Evolutionary conservation across 108 stramenopile genomes (phyloP), one percentile per base, ranked within the genome.

Genomic region (Cylindrotheca closterium): DNA sequence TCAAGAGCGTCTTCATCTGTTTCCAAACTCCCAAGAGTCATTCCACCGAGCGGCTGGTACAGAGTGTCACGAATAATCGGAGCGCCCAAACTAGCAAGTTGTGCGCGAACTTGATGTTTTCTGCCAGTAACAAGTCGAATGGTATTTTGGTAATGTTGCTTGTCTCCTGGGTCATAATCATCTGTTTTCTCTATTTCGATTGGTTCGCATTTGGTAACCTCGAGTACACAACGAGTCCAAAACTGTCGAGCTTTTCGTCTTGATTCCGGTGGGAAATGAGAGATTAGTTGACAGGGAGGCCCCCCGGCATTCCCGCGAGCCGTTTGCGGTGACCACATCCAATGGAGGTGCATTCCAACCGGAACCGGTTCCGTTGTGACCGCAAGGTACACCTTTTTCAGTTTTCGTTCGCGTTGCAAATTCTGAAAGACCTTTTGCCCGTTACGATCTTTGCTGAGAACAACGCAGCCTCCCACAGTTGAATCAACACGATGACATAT

Each of bases 31-130:
- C 89, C 92, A 47, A 94, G 70, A 0, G 92, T 94, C 63, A 89
- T 59, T 3, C 89, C 88, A 1, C 82, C 68, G 54, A 94, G 85
- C 12, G 92, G 88, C 31, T 73, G 73, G 45, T 94, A 94, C 34
- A 94, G 61, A 10, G 89, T 86, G 67, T 94, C 92, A 25, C 88
- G 77, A 64, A 94, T 89, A 21, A 94, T 87, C 34, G 92, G 92
- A 54, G 77, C 74, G 23, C 89, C 92, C 68, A 94, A 63, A 67
- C 86, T 87, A 2, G 89, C 83, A 37, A 94, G 75, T 63, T 91
- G 89, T 1, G 92, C 92, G 47, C 92, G 77, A 7, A 94, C 89
- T 74, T 94, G 92, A 71, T 94, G 92, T 64, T 94, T 94, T 23
- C 92, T 71, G 17, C 92, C 92, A 2, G 92, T 94, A 42, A 94